Conservation (phyloP, 2,329 filamentous ascomycete genomes). For the Dothidotthia symphoricarpi region DNA sequence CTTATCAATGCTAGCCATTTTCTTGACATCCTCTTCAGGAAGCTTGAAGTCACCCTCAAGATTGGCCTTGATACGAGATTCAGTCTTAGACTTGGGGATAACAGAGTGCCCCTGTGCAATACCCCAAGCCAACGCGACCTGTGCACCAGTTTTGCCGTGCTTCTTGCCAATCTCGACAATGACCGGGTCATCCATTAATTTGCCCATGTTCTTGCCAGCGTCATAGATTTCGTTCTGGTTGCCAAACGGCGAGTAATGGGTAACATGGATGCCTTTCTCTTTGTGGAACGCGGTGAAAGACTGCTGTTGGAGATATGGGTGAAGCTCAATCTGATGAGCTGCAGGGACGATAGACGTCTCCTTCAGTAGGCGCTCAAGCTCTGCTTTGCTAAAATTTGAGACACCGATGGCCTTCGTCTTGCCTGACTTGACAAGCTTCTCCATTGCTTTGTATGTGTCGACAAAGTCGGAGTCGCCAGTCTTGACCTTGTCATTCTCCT, state of each 20-base stretch:
- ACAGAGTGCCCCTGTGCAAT: constrained; percentile 59
- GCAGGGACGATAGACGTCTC: constrained; percentile 30
- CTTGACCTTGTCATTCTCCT: constrained; percentile 43
- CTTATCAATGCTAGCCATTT: constrained; percentile 59
- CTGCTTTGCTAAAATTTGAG: constrained; percentile 36
- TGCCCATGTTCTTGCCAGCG: constrained; percentile 27
- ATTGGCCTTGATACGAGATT: constrained; percentile 31
- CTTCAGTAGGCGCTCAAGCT: constrained; percentile 55
- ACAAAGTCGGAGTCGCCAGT: constrained; percentile 29
- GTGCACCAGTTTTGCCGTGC: constrained; percentile 70
- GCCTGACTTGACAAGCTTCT: constrained; percentile 34
- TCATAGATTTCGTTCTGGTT: constrained; percentile 38
- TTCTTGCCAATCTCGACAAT: constrained; percentile 66
- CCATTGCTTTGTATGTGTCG: constrained; percentile 44
- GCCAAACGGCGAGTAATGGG: constrained; percentile 37
- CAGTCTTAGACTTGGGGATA: constrained; percentile 38
- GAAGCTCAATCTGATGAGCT: constrained; percentile 33
- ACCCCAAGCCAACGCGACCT: constrained; percentile 83
- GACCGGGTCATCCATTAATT: constrained; percentile 54
- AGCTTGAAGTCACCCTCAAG: constrained; percentile 65
- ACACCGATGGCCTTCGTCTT: constrained; percentile 36
- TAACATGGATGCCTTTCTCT: constrained; percentile 34
- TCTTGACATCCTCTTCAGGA: constrained; percentile 66
- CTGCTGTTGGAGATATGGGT: constrained; percentile 33
- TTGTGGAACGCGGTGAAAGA: constrained; percentile 28